phyloP scores from a whole-genome alignment of 75 land plant species.

The Cryptomeria japonica region DNA sequence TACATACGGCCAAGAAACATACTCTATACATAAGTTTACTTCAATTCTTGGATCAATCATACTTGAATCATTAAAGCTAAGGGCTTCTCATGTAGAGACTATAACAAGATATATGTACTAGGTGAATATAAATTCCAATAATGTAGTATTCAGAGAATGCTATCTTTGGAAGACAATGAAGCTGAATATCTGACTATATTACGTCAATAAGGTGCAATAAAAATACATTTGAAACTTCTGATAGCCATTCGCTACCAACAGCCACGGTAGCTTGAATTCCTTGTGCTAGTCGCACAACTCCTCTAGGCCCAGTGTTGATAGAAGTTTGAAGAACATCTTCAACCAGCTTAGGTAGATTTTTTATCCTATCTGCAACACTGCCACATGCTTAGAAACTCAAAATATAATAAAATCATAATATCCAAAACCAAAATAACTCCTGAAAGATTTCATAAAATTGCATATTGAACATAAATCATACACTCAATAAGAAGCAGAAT shows the following conservation, averaged over 20 bases:
- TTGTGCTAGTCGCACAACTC: slow-evolving; percentile 87
- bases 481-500: not conserved
- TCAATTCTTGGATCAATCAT: not conserved
- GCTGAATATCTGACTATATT: not conserved
- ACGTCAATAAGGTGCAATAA: not conserved
- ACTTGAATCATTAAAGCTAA: not conserved
- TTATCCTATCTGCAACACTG: slow-evolving; percentile 55
- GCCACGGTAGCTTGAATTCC: slow-evolving; percentile 89
- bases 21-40: not conserved
- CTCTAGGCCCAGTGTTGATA: slow-evolving; percentile 92
- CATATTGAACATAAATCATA: not conserved
- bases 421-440: not conserved
- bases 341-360: slow-evolving; percentile 80
- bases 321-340: slow-evolving; percentile 90
- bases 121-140: not conserved
- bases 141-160: too few relatives aligned
- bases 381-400: not conserved
- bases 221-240: slow-evolving; percentile 58
- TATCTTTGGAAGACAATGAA: not conserved
- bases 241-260: slow-evolving; percentile 88
- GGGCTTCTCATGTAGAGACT: not conserved
- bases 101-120: not conserved
- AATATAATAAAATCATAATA: not conserved
- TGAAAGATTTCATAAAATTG: not conserved
- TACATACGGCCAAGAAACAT: too few relatives aligned